These are phyloP conservation scores for Metarhizium anisopliae DNA, from an alignment of 2,329 filamentous ascomycete species.

Conservation along the genomic window DNA sequence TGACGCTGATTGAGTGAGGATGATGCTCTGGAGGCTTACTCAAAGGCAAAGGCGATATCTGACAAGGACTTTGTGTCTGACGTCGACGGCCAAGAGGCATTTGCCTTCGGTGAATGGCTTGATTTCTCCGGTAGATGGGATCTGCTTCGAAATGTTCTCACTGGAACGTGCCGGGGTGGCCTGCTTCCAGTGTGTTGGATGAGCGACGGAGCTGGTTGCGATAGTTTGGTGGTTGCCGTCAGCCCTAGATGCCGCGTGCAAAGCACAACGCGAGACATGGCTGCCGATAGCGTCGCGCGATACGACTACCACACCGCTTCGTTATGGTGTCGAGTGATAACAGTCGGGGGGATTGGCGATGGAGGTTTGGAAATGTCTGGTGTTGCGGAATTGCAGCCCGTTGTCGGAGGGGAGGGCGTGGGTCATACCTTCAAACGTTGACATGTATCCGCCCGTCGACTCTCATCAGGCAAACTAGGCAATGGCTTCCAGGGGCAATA, in stretches of 20 bases:
- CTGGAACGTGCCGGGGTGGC: background rate
- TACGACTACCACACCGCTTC: background rate
- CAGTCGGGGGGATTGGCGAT: background rate
- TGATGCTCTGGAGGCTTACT: constrained; percentile 16
- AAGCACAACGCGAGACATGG: constrained; percentile 4
- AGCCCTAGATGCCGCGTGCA: background rate
- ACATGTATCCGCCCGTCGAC: too few relatives aligned
- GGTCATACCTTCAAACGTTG: background rate
- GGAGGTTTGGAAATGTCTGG: background rate
- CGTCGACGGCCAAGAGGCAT: background rate
- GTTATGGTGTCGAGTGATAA: background rate
- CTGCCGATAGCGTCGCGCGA: background rate
- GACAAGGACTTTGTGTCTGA: constrained; percentile 16
- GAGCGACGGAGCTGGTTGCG: background rate
- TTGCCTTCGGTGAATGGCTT: background rate
- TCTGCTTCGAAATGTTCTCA: constrained; percentile 1
- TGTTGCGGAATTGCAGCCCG: background rate
- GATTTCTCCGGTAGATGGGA: background rate
- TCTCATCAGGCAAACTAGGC: background rate
- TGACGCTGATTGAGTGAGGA: background rate
- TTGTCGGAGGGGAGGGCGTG: background rate
- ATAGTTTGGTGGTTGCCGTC: background rate
- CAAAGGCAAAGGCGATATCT: constrained; percentile 28
- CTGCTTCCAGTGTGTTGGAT: background rate
- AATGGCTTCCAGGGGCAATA: background rate